Conservation (phyloP, 2,329 filamentous ascomycete genomes). For the Didymella arachidicola region DNA sequence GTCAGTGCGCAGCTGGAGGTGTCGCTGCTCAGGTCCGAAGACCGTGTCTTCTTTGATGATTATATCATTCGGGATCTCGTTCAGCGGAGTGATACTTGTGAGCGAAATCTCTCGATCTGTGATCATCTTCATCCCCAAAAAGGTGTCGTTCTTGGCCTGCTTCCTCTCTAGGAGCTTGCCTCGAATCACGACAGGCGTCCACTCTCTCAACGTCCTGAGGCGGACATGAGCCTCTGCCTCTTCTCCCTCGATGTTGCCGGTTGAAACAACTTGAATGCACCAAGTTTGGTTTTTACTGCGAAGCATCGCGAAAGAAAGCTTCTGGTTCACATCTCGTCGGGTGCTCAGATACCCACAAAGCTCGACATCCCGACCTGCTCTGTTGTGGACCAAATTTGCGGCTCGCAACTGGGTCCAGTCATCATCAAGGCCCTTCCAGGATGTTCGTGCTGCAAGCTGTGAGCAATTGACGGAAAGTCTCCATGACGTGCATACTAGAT, state of each 20-base stretch:
- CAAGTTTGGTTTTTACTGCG: constrained; percentile 54
- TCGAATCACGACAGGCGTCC: constrained; percentile 64
- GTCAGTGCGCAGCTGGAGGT: constrained; percentile 85
- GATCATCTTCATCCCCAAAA: constrained; percentile 45
- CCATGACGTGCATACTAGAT: constrained; percentile 32
- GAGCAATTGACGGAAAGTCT: not conserved
- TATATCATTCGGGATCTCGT: constrained; percentile 76
- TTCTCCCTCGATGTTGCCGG: constrained; percentile 45
- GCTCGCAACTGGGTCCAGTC: constrained; percentile 32
- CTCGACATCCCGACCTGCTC: constrained; percentile 20
- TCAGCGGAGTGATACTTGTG: constrained; percentile 70
- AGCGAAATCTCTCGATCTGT: constrained; percentile 67
- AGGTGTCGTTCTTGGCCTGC: constrained; percentile 43
- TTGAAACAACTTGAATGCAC: constrained; percentile 61
- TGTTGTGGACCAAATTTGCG: constrained; percentile 11
- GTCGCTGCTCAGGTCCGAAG: constrained; percentile 77
- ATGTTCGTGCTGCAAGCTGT: constrained; percentile 10
- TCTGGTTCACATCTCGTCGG: constrained; percentile 71
- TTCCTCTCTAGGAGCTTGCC: constrained; percentile 58
- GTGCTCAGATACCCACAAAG: constrained; percentile 72
- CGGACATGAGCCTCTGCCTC: constrained; percentile 41
- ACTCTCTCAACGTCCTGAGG: constrained; percentile 56
- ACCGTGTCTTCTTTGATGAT: constrained; percentile 77
- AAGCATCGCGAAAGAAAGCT: constrained; percentile 73
- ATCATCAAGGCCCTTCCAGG: constrained; percentile 43